Evolutionary conservation across 805 yeast genomes (phyloP), one percentile per base, ranked within the genome.

Genomic region (Lachancea waltii): DNA sequence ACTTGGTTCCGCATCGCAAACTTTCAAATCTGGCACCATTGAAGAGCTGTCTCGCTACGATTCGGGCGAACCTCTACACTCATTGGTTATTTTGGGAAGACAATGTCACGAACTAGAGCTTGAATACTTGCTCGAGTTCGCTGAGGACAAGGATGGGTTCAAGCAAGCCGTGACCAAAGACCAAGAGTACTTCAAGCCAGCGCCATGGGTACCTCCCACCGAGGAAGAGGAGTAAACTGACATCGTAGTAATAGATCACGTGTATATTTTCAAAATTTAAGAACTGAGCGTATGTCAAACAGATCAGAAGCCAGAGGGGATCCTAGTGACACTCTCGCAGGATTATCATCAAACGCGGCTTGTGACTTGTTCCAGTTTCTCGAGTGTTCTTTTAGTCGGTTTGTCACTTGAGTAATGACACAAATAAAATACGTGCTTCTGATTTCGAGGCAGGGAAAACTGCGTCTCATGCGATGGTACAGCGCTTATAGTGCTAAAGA

Each of bases 401-500:
- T 22, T 22, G 10, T 8, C 9, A 27, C 24, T 10, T 13, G 10
- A 3, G 27, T 19, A 16, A 60, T 61, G 64, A 48, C 63, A 2
- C 54, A 59, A 8, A 73, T 92, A 42, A 82, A 82, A 49, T 94
- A 83, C 60, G 53, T 90, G 38, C 70, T 94, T 34, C 66, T 92
- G 36, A 72, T 90, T 11, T 89, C 97, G 10, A 76, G 96, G 49
- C 98, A 92, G 60, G 99, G 98, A 20, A 92, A 90, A 62, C 87
- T 87, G 22, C 72, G 99, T 51, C 72, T 94, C 24, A 76, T 94
- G 25, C 89, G 89, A 65, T 92, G 99, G 99, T 92, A 86, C 59
- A 73, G 74, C 36, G 78, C 96, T 21, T 68, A 81, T 33, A 72
- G 83, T n/a, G 82, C 81, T 51, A 86, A 85, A 56, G 96, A 87